Conservation (phyloP, 495 filamentous ascomycete genomes). For the Lentithecium fluviatile region DNA sequence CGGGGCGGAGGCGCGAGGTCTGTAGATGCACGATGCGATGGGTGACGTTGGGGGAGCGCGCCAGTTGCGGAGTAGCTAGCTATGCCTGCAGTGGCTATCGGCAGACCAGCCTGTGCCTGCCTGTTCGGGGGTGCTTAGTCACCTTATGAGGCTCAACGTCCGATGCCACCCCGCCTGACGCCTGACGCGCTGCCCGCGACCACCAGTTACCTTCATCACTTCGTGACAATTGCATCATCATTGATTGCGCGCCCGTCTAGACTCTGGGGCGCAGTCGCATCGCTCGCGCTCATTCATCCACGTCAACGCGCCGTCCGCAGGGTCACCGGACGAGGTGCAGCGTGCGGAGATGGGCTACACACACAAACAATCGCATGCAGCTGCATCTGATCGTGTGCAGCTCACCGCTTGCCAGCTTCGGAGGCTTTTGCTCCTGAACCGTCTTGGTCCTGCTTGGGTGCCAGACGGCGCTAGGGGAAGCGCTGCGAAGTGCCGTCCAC, state of each 20-base stretch:
- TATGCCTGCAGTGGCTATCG: too few species aligned
- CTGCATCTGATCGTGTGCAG: too few species aligned
- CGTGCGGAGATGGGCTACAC: slow-evolving; percentile 15
- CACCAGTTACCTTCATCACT: too few species aligned
- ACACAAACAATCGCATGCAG: background rate
- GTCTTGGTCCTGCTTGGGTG: background rate
- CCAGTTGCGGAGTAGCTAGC: too few species aligned
- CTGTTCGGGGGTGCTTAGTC: too few species aligned
- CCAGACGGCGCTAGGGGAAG: background rate
- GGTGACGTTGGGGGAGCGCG: too few species aligned
- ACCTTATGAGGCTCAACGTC: too few species aligned
- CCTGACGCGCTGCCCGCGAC: too few species aligned
- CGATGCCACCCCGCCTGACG: too few species aligned
- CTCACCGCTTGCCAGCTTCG: too few species aligned
- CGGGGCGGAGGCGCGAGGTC: too few species aligned
- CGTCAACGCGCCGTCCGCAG: background rate
- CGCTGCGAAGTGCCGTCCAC: background rate
- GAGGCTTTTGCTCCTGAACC: background rate
- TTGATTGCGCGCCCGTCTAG: background rate
- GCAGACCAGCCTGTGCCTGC: too few species aligned
- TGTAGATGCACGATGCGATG: slow-evolving; percentile 2
- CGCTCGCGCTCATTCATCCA: background rate
- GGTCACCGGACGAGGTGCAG: slow-evolving; percentile 17
- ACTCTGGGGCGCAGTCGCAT: background rate
- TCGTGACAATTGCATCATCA: background rate